A percentile compares a stretch with the other conserved stretches of the same genome.
These are phyloP conservation scores for Clavispora asparagi DNA, from an alignment of 805 yeast species.

Conservation along the genomic window DNA sequence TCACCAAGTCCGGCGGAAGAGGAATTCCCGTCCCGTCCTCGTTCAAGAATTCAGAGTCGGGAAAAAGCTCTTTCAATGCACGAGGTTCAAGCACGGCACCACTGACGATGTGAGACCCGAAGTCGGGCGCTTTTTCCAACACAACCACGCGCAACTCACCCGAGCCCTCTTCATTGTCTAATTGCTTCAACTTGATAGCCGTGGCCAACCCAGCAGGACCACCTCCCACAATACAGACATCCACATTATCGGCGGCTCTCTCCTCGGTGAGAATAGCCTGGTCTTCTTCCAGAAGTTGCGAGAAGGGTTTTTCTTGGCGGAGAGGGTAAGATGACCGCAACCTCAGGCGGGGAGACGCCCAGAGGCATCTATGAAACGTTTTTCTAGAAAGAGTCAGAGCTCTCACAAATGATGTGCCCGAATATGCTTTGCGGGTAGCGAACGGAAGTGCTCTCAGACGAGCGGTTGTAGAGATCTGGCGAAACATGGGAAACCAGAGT, in stretches of 20 bases:
- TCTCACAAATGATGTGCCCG: not conserved
- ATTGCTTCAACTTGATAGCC: conserved; percentile 82
- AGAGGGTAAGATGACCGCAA: not conserved
- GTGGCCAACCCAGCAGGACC: conserved; percentile 98
- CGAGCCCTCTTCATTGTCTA: conserved; percentile 60
- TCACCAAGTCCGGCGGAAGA: conserved; percentile 70
- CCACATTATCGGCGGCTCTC: conserved; percentile 81
- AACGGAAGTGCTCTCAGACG: not conserved
- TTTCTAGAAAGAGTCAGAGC: not conserved
- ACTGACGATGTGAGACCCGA: conserved; percentile 88
- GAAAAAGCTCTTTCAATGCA: conserved; percentile 79
- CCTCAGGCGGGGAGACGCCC: not conserved
- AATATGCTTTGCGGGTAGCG: not conserved
- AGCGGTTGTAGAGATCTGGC: not conserved
- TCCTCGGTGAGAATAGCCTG: conserved; percentile 49
- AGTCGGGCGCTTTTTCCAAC: conserved; percentile 86
- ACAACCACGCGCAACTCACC: conserved; percentile 81
- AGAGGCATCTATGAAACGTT: not conserved
- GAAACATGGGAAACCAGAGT: not conserved
- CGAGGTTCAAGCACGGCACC: conserved; percentile 94
- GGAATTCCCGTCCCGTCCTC: conserved; percentile 58
- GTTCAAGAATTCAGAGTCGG: conserved; percentile 52
- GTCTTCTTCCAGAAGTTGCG: conserved; percentile 31
- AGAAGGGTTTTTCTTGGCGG: conserved; percentile 5
- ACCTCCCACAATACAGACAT: conserved; percentile 94